These are phyloP conservation scores for Fusarium citri DNA, from an alignment of 2,329 filamentous ascomycete genomes.

Conservation along the genomic window DNA sequence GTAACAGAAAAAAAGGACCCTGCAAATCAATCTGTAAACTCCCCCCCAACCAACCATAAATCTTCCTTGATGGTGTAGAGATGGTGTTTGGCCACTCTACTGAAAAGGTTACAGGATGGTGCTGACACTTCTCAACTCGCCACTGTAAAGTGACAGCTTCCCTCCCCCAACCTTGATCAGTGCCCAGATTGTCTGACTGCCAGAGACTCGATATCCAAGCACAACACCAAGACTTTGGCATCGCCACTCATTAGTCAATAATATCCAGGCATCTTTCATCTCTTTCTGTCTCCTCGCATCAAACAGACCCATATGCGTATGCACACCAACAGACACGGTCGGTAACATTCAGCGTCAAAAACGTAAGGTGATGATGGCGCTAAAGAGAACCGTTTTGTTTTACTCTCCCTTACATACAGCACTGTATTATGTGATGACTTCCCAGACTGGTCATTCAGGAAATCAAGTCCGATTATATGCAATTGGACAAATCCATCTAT, in stretches of 20 bases:
- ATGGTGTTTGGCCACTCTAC: slow-evolving; percentile 8
- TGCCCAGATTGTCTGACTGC: no score
- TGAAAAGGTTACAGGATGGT: neutral
- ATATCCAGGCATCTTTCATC: slow-evolving; percentile 8
- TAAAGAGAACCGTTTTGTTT: slow-evolving; percentile 13
- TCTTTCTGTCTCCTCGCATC: slow-evolving; percentile 26
- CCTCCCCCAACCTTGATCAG: slow-evolving; percentile 1
- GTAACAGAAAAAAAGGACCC: neutral
- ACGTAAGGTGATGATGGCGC: slow-evolving; percentile 3
- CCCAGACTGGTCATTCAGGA: slow-evolving; percentile 13
- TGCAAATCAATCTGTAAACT: neutral
- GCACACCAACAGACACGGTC: slow-evolving; percentile 11
- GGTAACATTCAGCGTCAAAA: slow-evolving; percentile 12
- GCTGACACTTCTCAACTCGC: slow-evolving; percentile 18
- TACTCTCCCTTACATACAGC: neutral
- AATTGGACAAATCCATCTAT: slow-evolving; percentile 8
- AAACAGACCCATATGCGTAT: neutral
- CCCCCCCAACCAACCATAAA: slow-evolving; percentile 27
- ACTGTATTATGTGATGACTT: slow-evolving; percentile 14
- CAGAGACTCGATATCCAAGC: slow-evolving; percentile 1
- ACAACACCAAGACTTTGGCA: slow-evolving; percentile 27
- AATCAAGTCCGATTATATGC: slow-evolving; percentile 13
- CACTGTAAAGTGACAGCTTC: slow-evolving; percentile 12
- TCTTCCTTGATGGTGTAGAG: slow-evolving; percentile 1
- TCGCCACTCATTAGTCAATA: slow-evolving; percentile 33